Evolutionary conservation across 1,139 yeast species (phyloP).

Genomic region (Pneumocystis sp.): DNA sequence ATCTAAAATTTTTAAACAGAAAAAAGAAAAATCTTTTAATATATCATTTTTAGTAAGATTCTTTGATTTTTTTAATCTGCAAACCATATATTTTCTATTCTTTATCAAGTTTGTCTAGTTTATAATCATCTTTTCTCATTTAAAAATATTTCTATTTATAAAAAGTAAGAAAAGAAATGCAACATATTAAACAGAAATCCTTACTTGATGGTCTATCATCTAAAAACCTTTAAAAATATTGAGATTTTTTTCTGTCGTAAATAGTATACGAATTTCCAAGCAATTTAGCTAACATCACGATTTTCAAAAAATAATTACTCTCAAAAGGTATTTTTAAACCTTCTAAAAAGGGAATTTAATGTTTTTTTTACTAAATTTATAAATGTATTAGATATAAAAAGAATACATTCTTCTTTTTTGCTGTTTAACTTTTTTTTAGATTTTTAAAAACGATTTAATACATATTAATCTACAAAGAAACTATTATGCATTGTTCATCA

Average conservation of each 20-base stretch:
- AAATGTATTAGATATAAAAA: neutral
- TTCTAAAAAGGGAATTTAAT: neutral
- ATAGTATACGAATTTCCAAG: no score
- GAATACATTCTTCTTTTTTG: neutral
- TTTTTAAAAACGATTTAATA: neutral
- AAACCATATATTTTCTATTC: neutral
- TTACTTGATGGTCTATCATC: neutral
- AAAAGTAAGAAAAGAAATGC: neutral
- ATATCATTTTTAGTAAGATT: neutral
- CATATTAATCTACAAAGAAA: neutral
- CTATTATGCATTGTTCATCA: neutral
- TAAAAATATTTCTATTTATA: neutral
- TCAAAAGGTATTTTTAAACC: neutral
- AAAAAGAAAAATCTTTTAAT: neutral
- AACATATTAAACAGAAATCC: neutral
- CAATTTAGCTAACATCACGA: neutral
- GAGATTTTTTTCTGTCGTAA: neutral
- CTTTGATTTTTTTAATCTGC: neutral
- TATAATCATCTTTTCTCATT: neutral
- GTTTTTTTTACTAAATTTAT: neutral
- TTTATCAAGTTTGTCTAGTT: neutral
- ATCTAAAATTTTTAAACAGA: neutral
- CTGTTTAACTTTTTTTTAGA: neutral
- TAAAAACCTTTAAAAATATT: no score
- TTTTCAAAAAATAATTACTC: neutral